Evolutionary conservation across 2,329 filamentous ascomycete genomes (phyloP).

Genomic region (Pseudogymnoascus sp.): DNA sequence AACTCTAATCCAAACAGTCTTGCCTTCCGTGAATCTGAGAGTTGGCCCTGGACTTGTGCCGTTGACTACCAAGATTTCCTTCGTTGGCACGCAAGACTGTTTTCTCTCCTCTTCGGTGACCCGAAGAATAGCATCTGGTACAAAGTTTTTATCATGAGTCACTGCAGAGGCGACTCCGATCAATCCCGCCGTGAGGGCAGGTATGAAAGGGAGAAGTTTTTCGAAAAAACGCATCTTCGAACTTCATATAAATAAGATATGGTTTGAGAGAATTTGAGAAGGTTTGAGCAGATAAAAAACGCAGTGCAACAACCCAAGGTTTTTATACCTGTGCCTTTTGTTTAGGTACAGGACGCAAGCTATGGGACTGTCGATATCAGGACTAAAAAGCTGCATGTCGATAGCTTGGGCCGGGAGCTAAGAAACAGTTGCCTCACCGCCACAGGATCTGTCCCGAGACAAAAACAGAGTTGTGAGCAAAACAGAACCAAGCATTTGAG

Average conservation of each 20-base stretch:
- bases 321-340: not conserved
- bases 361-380: not conserved
- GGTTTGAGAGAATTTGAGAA: not conserved
- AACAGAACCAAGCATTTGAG: not conserved
- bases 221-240: not conserved
- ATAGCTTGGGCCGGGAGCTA: not conserved
- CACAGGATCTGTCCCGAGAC: not conserved
- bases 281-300: not conserved
- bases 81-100: conserved; percentile 29
- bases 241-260: not conserved
- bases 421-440: not conserved
- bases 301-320: not conserved
- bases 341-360: not conserved
- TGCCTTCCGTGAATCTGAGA: conserved; percentile 33
- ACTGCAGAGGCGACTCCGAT: not conserved
- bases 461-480: not conserved
- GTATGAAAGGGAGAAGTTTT: not conserved
- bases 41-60: conserved; percentile 40
- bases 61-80: conserved; percentile 37
- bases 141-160: conserved; percentile 19
- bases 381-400: not conserved
- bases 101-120: conserved; percentile 30
- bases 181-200: not conserved
- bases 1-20: conserved; percentile 42
- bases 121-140: conserved; percentile 34